Evolutionary conservation across 169 alveolate species (phyloP).

Genomic region (Cryptosporidium sp.): DNA sequence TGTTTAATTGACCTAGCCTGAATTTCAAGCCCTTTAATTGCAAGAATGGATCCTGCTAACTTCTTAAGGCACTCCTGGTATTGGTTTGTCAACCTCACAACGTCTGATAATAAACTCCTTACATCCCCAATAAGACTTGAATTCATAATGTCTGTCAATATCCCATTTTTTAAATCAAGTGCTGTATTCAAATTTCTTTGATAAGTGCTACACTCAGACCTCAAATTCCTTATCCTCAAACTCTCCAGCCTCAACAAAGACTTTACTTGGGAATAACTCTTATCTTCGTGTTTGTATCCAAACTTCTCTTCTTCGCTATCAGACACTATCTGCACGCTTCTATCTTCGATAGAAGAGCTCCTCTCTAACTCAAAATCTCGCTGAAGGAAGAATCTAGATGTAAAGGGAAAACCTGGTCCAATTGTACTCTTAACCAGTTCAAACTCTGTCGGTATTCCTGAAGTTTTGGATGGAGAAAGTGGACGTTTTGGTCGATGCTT

Average conservation of each 20-base stretch:
- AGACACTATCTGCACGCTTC: neutral
- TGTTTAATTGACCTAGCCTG: neutral
- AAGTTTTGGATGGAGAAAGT: too few species aligned
- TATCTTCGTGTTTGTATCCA: neutral
- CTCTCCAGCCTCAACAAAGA: neutral
- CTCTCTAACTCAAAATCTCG: neutral
- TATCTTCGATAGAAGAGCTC: neutral
- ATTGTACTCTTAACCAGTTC: neutral
- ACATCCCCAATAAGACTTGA: neutral
- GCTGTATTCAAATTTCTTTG: neutral
- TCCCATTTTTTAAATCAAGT: neutral
- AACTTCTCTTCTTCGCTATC: neutral
- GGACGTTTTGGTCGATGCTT: too few species aligned
- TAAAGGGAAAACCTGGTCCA: neutral
- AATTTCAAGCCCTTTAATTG: conserved; percentile 7
- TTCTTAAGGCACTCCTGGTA: conserved; percentile 44
- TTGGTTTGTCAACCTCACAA: neutral
- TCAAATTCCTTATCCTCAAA: neutral
- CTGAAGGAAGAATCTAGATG: neutral
- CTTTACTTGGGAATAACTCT: neutral
- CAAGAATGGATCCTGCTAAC: neutral
- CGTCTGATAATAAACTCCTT: neutral
- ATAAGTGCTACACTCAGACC: neutral
- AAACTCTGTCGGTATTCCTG: neutral
- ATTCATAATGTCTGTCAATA: neutral